Evolutionary conservation across 495 filamentous ascomycete genomes (phyloP).

Genomic region (Rhypophila decipiens): DNA sequence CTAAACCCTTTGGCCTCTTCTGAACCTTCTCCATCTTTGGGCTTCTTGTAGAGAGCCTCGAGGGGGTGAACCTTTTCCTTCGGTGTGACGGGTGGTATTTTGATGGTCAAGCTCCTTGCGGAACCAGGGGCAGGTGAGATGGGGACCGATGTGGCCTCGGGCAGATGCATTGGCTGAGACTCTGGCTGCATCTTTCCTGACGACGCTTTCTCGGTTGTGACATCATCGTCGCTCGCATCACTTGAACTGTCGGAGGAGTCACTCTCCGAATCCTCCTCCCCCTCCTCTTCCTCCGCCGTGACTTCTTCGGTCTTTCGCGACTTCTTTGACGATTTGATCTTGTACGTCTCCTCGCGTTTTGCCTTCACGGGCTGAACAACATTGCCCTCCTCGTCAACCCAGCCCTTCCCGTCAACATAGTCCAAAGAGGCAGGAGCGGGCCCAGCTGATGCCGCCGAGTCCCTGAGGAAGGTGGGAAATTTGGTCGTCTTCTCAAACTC

Average conservation of each 20-base stretch:
- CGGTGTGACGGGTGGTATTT: constrained; percentile 39
- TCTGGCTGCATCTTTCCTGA: background rate
- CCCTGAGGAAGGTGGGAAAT: constrained; percentile 68
- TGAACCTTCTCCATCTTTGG: constrained; percentile 32
- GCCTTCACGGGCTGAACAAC: constrained; percentile 55
- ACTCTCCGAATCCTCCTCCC: constrained; percentile 3
- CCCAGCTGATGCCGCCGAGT: constrained; percentile 24
- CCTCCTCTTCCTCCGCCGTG: background rate
- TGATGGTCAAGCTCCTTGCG: constrained; percentile 40
- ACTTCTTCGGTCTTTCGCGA: background rate
- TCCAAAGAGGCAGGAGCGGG: constrained; percentile 33
- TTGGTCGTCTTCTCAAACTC: constrained; percentile 77
- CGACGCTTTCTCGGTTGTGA: constrained; percentile 14
- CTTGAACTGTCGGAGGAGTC: constrained; percentile 7
- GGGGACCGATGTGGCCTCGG: constrained; percentile 25
- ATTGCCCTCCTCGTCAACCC: constrained; percentile 75
- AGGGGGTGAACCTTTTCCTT: constrained; percentile 66
- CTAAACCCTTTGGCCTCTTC: constrained; percentile 31
- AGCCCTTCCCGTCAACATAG: constrained; percentile 75
- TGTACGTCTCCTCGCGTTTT: constrained; percentile 10
- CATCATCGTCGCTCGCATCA: constrained; percentile 16
- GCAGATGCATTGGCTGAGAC: too few species aligned
- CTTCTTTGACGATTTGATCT: constrained; percentile 5
- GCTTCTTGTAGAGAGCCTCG: constrained; percentile 82
- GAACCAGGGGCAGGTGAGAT: constrained; percentile 43